phyloP scores from a whole-genome alignment of 2,329 filamentous ascomycete genomes.

The Calonectria pseudoreteaudii region DNA sequence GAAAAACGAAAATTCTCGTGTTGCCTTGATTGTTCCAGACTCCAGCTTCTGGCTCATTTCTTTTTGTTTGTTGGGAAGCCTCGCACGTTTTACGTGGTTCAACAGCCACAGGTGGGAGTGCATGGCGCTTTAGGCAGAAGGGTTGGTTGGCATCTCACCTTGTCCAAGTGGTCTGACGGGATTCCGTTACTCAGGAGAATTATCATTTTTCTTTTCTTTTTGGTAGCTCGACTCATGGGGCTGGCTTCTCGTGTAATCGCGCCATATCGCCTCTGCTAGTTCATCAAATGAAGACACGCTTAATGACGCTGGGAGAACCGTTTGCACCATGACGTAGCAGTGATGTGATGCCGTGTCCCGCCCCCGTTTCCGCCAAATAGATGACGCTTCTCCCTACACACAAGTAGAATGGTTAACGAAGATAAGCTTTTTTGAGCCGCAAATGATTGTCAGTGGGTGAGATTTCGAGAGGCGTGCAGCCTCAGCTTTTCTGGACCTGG shows the following conservation, averaged over 20 bases:
- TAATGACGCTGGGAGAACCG: neutral
- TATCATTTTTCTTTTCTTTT: no score
- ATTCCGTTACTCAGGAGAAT: no score
- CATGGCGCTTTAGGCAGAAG: neutral
- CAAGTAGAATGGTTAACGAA: neutral
- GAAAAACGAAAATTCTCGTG: neutral
- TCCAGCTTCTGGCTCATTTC: no score
- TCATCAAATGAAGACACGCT: neutral
- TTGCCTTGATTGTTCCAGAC: neutral
- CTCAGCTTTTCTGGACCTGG: neutral
- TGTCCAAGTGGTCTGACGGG: no score
- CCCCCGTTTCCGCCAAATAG: neutral
- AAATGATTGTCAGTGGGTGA: neutral
- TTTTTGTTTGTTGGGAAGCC: neutral
- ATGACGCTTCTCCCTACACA: neutral
- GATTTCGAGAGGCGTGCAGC: no score
- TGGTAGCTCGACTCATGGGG: no score
- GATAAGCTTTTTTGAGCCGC: neutral
- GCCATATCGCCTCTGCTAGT: neutral
- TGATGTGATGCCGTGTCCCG: neutral
- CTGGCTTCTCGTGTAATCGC: no score
- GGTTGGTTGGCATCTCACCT: no score
- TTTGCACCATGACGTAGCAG: neutral
- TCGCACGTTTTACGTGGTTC: neutral
- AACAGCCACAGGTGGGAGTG: neutral